Evolutionary conservation across 1,284 basidiomycete genomes (phyloP).

Genomic region (Irpex sp.): DNA sequence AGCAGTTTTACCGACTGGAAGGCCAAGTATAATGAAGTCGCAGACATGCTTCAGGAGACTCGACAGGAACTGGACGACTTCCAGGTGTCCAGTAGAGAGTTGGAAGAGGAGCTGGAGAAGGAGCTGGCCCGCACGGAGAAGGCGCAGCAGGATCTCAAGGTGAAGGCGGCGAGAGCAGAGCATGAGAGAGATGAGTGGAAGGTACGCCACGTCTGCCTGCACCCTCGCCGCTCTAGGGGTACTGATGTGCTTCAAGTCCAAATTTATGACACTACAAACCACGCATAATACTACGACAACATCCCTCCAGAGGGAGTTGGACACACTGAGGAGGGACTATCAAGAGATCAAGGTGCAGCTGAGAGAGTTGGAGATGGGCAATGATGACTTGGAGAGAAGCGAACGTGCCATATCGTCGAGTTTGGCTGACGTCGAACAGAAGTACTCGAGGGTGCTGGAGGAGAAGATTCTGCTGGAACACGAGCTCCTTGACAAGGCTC

Average conservation of each 20-base stretch:
- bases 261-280: slow-evolving; percentile 87
- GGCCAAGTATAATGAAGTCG: slow-evolving; percentile 80
- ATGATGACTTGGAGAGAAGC: slow-evolving; percentile 91
- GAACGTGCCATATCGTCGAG: slow-evolving; percentile 91
- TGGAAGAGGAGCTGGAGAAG: slow-evolving; percentile 89
- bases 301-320: slow-evolving; percentile 86
- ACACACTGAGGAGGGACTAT: slow-evolving; percentile 76
- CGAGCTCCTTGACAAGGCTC: slow-evolving; percentile 90
- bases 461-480: slow-evolving; percentile 97
- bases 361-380: slow-evolving; percentile 92
- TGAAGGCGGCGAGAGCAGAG: slow-evolving; percentile 73
- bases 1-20: slow-evolving; percentile 61
- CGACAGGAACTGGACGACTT: slow-evolving; percentile 89
- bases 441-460: slow-evolving; percentile 89
- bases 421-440: slow-evolving; percentile 86
- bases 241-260: slow-evolving; percentile 47
- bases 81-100: slow-evolving; percentile 85
- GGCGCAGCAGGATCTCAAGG: slow-evolving; percentile 77
- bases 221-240: not conserved
- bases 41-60: slow-evolving; percentile 84
- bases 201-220: slow-evolving; percentile 40
- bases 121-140: slow-evolving; percentile 88
- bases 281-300: slow-evolving; percentile 85
- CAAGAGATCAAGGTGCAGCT: slow-evolving; percentile 79
- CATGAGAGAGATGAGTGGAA: slow-evolving; percentile 90